Evolutionary conservation across 208 protist species (phyloP), one percentile per base, ranked within the genome.

Genomic region (Balamuthia mandrillaris): DNA sequence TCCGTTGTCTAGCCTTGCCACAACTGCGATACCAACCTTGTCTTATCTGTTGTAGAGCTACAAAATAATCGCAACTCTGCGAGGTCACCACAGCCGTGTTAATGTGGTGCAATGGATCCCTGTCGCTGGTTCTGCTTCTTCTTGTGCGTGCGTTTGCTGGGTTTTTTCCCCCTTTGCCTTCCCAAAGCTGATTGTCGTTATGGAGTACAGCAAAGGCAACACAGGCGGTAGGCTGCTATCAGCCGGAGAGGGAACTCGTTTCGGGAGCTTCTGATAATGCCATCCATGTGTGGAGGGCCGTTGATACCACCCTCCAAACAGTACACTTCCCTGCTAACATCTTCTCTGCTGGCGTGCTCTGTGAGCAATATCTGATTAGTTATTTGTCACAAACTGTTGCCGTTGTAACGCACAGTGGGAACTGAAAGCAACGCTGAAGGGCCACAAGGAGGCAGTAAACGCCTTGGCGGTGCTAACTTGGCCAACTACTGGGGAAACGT

Each of bases 71-170:
- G 51, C 58, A 52, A 27, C 49, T 14, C 49, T 82, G 39, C 47
- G 74, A 21, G 88, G 88, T 29, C 88, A 90, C 16, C 87, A 52
- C n/a, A 66, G 86, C 56, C 14, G 88, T 21, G 88, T 90, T 2
- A 90, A 90, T 77, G 66, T 51, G 35, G 85, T 90, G 5, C 24
- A 21, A n/a, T 90, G 88, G 88, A 51, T 90, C 21, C 84, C 74
- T 35, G 51, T 51, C 31, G 63, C 74, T 35, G 27, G 33, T 12
- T 45, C 51, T 82, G 35, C 33, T 27, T 41, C 16, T 37, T 10
- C 33, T 14, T 29, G 10, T 24, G 56, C 6, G 10, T 10, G 6
- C 24, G 56, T 63, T 21, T 29, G 33, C 12, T 14, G 10, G 16
- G 56, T 7, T 31, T 18, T 21, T 33, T 2, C 0, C 4, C n/a